Conservation (phyloP, 129 eudicot species). For the Flaveria robusta region DNA sequence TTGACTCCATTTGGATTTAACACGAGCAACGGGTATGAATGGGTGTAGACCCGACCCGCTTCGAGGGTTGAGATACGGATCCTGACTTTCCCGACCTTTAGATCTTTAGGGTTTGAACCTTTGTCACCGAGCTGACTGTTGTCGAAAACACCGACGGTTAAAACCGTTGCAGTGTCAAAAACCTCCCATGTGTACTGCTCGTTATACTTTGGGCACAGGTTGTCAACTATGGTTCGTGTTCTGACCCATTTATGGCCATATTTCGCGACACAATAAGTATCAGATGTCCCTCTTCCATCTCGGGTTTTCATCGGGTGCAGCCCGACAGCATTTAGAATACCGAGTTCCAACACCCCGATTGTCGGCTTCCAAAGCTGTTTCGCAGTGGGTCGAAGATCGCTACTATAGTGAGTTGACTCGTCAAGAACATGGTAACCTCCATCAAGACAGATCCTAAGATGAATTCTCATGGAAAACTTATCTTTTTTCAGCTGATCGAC, state of each 20-base stretch:
- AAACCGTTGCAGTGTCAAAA: slow-evolving; percentile 87
- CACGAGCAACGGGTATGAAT: slow-evolving; percentile 86
- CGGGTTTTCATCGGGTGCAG: slow-evolving; percentile 96
- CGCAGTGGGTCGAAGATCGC: slow-evolving; percentile 98
- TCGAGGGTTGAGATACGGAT: slow-evolving; percentile 91
- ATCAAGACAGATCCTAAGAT: slow-evolving; percentile 82
- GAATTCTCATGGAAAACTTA: slow-evolving; percentile 82
- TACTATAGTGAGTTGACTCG: slow-evolving; percentile 88
- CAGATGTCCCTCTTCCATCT: slow-evolving; percentile 86
- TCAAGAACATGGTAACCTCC: slow-evolving; percentile 99
- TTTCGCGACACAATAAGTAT: slow-evolving; percentile 94
- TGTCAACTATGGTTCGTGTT: slow-evolving; percentile 84
- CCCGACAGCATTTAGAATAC: slow-evolving; percentile 79
- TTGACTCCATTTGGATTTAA: slow-evolving; percentile 89
- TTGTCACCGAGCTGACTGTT: slow-evolving; percentile 81
- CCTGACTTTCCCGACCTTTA: slow-evolving; percentile 83
- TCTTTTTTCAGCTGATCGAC: slow-evolving; percentile 90
- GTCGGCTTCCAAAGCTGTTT: slow-evolving; percentile 93
- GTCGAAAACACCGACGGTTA: slow-evolving; percentile 87
- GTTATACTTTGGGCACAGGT: slow-evolving; percentile 73
- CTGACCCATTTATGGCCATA: slow-evolving; percentile 96
- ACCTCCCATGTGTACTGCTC: slow-evolving; percentile 99
- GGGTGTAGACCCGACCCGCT: slow-evolving; percentile 89
- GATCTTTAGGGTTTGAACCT: slow-evolving; percentile 61
- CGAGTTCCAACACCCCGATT: slow-evolving; percentile 85